phyloP scores from a whole-genome alignment of 805 yeast genomes.

The Cyberlindnera veronae region DNA sequence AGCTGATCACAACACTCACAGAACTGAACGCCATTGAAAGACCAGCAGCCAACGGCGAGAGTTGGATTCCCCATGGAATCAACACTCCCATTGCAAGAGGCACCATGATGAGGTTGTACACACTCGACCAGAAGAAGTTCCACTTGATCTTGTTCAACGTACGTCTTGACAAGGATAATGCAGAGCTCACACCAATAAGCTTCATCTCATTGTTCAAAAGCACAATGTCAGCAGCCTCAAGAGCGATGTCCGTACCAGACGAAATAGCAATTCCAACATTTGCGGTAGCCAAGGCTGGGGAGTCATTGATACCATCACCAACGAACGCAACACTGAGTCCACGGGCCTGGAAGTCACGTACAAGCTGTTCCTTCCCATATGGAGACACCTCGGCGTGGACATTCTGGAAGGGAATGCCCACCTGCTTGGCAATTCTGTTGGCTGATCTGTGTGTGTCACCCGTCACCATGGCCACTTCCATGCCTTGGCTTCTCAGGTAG shows the following conservation, averaged over 20 bases:
- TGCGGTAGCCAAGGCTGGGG: conserved; percentile 89
- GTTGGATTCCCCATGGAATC: conserved; percentile 68
- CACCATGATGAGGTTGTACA: conserved; percentile 79
- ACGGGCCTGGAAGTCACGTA: conserved; percentile 49
- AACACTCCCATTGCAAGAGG: conserved; percentile 95
- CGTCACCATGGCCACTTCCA: conserved; percentile 78
- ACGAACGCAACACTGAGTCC: conserved; percentile 69
- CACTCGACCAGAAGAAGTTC: conserved; percentile 84
- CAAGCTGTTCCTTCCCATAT: conserved; percentile 65
- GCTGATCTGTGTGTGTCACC: conserved; percentile 79
- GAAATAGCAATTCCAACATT: conserved; percentile 90
- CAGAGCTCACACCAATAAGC: conserved; percentile 51
- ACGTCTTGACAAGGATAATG: conserved; percentile 62
- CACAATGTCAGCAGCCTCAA: conserved; percentile 94
- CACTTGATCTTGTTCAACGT: conserved; percentile 73
- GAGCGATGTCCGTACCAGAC: conserved; percentile 92
- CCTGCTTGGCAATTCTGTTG: conserved; percentile 52
- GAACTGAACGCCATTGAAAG: conserved; percentile 93
- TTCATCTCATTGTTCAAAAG: conserved; percentile 44
- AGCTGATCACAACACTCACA: conserved; percentile 80
- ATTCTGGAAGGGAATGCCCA: conserved; percentile 62
- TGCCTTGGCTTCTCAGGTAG: conserved; percentile 48
- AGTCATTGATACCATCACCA: conserved; percentile 98
- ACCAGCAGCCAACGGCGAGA: conserved; percentile 89
- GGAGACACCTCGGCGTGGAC: conserved; percentile 80